Evolutionary conservation across 2,329 filamentous ascomycete genomes (phyloP), one percentile per base, ranked within the genome.

Genomic region (Talaromyces sp.): DNA sequence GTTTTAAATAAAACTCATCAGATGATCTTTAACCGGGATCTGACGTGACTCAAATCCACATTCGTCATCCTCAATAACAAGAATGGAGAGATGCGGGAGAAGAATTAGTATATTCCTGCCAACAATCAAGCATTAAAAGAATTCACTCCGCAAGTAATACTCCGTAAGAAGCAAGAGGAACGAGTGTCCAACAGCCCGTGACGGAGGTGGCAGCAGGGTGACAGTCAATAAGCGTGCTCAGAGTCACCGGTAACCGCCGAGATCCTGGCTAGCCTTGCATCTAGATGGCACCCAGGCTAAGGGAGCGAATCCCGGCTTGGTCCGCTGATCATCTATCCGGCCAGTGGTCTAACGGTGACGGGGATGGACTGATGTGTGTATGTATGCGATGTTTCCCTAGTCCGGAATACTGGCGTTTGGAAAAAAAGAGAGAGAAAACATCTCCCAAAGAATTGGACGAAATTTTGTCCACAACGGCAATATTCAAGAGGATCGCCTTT

Each of bases 161-260:
- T 35, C 32, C 3, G n/a, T 27, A 3, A 21, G 19, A 21, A 46
- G 19, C 6, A 17, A 46, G n/a, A 19, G 7, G 5, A 21, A 46
- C 5, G 21, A 46, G 21, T 46, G 43, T 52, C 31, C 19, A 13
- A 51, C 19, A 51, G 21, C 32, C 32, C 32, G 54, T 55, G 54
- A 43, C 35, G 56, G 21, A 55, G 50, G 26, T 24, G 46, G 26
- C 58, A 29, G 24, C 19, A 24, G 43, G 43, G 43, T 46, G 43
- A 46, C 43, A 52, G 49, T 26, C 49, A 52, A 52, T 52, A 52
- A 51, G 17, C 49, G 24, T 29, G 27, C 21, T 17, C 13, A 29
- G 13, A 52, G 27, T 52, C 49, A 52, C 29, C 43, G 58, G 49
- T 61, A 61, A 46, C 59, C 59, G 56, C 55, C 55, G 41, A 46